These are phyloP conservation scores for Neospora caninum DNA, from an alignment of 169 alveolate genomes.

Conservation along the genomic window DNA sequence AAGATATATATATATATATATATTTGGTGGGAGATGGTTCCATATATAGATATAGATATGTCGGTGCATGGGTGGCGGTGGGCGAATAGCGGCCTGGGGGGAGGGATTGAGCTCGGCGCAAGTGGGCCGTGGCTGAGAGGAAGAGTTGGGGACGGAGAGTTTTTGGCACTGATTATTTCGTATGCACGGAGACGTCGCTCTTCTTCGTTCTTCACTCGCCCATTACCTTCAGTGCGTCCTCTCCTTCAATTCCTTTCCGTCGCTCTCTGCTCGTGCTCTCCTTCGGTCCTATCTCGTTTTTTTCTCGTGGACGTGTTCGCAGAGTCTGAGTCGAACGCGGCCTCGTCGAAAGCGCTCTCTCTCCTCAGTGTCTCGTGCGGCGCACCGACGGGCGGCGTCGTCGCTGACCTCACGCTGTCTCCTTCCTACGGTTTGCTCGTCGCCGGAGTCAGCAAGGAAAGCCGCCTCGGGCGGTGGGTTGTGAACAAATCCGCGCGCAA, in stretches of 20 bases:
- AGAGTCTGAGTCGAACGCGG: neutral
- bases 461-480: conserved; percentile 49
- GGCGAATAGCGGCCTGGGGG: too few species aligned
- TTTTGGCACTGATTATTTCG: too few species aligned
- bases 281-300: too few species aligned
- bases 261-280: too few species aligned
- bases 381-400: conserved; percentile 11
- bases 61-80: neutral
- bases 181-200: too few species aligned
- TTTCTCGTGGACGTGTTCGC: neutral
- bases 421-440: neutral
- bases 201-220: too few species aligned
- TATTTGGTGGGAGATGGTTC: neutral
- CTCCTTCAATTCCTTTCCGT: too few species aligned
- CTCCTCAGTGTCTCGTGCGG: neutral
- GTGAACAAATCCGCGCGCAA: conserved; percentile 5
- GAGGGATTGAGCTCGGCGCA: too few species aligned
- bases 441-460: conserved; percentile 60
- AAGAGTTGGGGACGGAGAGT: too few species aligned
- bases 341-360: neutral
- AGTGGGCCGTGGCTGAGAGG: too few species aligned
- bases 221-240: too few species aligned
- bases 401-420: conserved; percentile 21
- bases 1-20: neutral
- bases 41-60: neutral